A percentile compares a stretch with the other conserved stretches of the same genome.
Conservation (phyloP, 2,329 filamentous ascomycete species). For the Exophiala lecanii-corni region DNA sequence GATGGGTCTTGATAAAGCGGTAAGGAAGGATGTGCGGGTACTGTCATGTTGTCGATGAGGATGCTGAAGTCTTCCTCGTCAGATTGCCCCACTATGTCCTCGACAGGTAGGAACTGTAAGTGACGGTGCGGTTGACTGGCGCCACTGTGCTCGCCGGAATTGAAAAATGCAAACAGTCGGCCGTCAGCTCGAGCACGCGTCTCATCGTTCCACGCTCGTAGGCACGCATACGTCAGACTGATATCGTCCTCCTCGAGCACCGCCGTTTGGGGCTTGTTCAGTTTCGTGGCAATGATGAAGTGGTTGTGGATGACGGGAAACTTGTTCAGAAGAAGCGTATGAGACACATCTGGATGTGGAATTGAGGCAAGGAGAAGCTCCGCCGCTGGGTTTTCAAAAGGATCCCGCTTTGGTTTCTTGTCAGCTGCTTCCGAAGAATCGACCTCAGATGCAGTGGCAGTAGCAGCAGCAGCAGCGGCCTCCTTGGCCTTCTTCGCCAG, state of each 20-base stretch:
- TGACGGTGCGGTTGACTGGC: slow-evolving; percentile 47
- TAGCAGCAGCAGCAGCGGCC: neutral
- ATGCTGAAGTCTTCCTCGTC: slow-evolving; percentile 40
- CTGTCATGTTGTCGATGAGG: slow-evolving; percentile 43
- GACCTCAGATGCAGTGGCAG: neutral
- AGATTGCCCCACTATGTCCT: slow-evolving; percentile 34
- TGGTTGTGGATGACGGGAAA: slow-evolving; percentile 46
- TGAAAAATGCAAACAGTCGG: slow-evolving; percentile 46
- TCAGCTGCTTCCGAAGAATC: slow-evolving; percentile 2
- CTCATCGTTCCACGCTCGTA: slow-evolving; percentile 36
- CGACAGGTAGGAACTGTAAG: slow-evolving; percentile 45
- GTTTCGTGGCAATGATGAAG: slow-evolving; percentile 46
- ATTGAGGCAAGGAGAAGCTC: slow-evolving; percentile 41
- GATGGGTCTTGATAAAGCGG: slow-evolving; percentile 48
- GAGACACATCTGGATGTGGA: slow-evolving; percentile 29
- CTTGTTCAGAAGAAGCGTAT: slow-evolving; percentile 45
- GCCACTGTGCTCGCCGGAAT: slow-evolving; percentile 45
- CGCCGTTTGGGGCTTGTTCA: slow-evolving; percentile 40
- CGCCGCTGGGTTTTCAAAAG: slow-evolving; percentile 40
- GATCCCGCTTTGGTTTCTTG: slow-evolving; percentile 34
- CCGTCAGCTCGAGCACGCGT: slow-evolving; percentile 7
- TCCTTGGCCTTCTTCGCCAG: slow-evolving; percentile 40
- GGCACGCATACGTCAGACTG: slow-evolving; percentile 37
- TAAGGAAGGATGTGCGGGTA: slow-evolving; percentile 28
- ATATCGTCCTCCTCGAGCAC: slow-evolving; percentile 42